Base-by-base conservation (phyloP, 2,329 filamentous ascomycete species). In the Zalaria sp. region DNA sequence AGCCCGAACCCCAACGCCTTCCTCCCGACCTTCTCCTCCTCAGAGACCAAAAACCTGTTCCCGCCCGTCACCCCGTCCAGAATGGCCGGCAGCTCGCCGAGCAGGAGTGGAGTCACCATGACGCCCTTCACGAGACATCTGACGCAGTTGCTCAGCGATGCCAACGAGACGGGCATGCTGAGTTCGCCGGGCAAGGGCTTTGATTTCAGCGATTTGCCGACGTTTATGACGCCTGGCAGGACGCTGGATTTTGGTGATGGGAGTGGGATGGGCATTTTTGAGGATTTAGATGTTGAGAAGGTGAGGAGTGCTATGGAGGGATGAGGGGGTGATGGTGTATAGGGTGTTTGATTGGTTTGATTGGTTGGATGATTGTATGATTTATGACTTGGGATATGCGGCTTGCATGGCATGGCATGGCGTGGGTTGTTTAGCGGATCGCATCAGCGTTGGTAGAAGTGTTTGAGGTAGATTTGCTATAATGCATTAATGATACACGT, bases 61-160 rank as follows among this genome's bases (percentile, higher is more conserved):
- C 59, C 48, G 34, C 58, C 50, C 53, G 60, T 27, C 1, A 44
- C 43, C 53, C 56, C 63, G 51, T 51, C 55, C 53, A 48, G 57
- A 49, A 55, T 48, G 49, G 55, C 53, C 48, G 53, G 55, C 4
- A 51, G 49, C 28, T 49, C 50, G 10, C 53, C 51, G 37, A 41
- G 28, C n/a, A 25, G 32, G 27, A 37, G 27, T 25, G 39, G 37
- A 18, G 51, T 50, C 27, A 51, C 62, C 25, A 56, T 63, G 42
- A 77, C 76, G 4, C 77, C 78, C 0, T 72, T 81, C 52, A 77
- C 75, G 2, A 68, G 72, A 32, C 74, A 77, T 25, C 68, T 85
- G 31, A 74, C 72, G 48, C 72, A 81, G 50, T 65, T 84, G 46
- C 65, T 83, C 18, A 77, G 72, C 5, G 73, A 79, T 25, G 48